A percentile compares a stretch with the other conserved stretches of the same genome.
Evolutionary conservation across 106 monocot genomes (phyloP).

Genomic region (Dioscorea dumetorum): DNA sequence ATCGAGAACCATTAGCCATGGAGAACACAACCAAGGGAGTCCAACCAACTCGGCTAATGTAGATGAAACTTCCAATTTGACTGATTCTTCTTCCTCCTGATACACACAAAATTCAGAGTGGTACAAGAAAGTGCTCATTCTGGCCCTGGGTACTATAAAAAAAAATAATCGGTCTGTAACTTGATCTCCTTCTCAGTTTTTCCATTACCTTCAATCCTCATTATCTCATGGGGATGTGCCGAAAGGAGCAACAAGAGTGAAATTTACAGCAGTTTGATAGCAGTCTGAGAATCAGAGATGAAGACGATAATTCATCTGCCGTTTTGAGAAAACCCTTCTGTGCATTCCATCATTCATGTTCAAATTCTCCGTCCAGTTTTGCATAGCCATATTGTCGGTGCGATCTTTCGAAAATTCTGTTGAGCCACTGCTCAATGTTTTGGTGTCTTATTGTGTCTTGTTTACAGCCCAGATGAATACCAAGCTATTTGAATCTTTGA

Average conservation of each 20-base stretch:
- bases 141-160: background rate
- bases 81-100: background rate
- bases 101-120: slow-evolving; percentile 7
- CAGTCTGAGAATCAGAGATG: background rate
- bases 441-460: too few species aligned
- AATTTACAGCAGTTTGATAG: slow-evolving; percentile 33
- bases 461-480: too few species aligned
- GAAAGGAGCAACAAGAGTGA: slow-evolving; percentile 2
- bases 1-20: slow-evolving; percentile 5
- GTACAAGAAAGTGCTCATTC: background rate
- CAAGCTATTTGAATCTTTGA: too few species aligned
- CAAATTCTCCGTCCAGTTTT: too few species aligned
- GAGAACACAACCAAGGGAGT: slow-evolving; percentile 17
- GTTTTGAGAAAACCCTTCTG: slow-evolving; percentile 17
- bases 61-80: slow-evolving; percentile 11
- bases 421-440: too few species aligned
- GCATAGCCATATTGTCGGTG: too few species aligned
- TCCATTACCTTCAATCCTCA: background rate
- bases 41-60: slow-evolving; percentile 8
- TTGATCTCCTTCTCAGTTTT: background rate
- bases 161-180: background rate
- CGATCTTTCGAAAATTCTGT: too few species aligned
- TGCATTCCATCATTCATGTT: slow-evolving; percentile 4
- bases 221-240: slow-evolving; percentile 27
- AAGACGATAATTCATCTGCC: background rate